Evolutionary conservation across 2,329 filamentous ascomycete species (phyloP), one percentile per base, ranked within the genome.

Genomic region (Dothideomycetes sp.): DNA sequence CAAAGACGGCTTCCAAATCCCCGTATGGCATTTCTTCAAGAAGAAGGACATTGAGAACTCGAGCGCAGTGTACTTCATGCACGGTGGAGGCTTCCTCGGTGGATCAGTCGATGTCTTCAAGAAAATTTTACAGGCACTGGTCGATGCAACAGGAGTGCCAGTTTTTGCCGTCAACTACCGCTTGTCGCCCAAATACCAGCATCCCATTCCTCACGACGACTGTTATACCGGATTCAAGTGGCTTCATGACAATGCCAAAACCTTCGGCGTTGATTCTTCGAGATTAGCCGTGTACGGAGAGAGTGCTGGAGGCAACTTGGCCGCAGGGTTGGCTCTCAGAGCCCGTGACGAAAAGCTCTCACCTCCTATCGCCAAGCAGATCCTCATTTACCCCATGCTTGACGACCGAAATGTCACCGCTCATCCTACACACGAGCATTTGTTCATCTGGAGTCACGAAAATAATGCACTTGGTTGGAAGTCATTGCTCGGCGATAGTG

Each of bases 321-420:
- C 29, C 37, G 51, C 49, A n/a, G 52, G 42, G 4, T 27, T 46
- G 5, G 41, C 47, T 9, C 33, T 55, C 7, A 39, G 50, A 32
- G 52, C 52, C n/a, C 46, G 52, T 9, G 50, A 52, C 29, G 41
- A 46, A 17, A 33, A 33, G 3, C 29, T 53, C 9, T 35, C 29
- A 4, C 50, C 49, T 15, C 41, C 44, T 3, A 19, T 53, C 4
- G 36, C 38, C 5, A 53, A 51, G 36, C 61, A 68, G 51, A 56
- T 70, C 31, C 57, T 71, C 9, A 53, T 65, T 32, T 64, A 64
- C 34, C 67, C 65, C 3, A 71, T 71, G 67, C 52, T 71, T 10
- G 67, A 71, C 48, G 64, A 70, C 45, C 51, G 59, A 33, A 60
- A 55, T 29, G 53, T 56, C n/a, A 45, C 45, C 6, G 58, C 58